Conservation (phyloP, 1,139 yeast species). For the Kodamaea arcana region DNA sequence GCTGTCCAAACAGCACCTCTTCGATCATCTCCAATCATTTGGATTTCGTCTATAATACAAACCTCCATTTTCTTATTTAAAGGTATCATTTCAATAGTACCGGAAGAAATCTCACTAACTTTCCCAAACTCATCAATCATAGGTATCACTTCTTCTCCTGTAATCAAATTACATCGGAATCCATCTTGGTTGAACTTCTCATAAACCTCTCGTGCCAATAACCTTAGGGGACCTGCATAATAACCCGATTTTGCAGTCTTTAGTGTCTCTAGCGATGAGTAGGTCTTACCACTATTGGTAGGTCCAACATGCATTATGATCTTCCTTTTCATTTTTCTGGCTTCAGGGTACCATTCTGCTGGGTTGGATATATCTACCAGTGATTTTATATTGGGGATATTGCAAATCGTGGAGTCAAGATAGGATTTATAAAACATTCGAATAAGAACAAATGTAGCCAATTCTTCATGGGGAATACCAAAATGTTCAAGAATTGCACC, state of each 20-base stretch:
- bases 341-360: constrained; percentile 84
- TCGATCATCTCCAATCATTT: constrained; percentile 76
- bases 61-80: constrained; percentile 66
- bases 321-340: constrained; percentile 74
- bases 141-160: constrained; percentile 89
- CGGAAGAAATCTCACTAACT: constrained; percentile 70
- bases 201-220: constrained; percentile 86
- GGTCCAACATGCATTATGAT: constrained; percentile 94
- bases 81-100: constrained; percentile 93
- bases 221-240: constrained; percentile 90
- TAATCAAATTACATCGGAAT: constrained; percentile 72
- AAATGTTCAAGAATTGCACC: constrained; percentile 15
- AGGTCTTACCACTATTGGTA: constrained; percentile 95
- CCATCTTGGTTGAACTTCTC: constrained; percentile 70
- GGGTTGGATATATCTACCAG: constrained; percentile 61
- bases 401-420: constrained; percentile 14
- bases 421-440: constrained; percentile 23
- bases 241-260: constrained; percentile 74
- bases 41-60: constrained; percentile 93
- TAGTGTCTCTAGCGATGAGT: constrained; percentile 68
- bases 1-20: constrained; percentile 97
- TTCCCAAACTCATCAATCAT: constrained; percentile 67
- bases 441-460: constrained; percentile 19
- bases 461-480: constrained; percentile 16
- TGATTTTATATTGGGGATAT: constrained; percentile 13